These are phyloP conservation scores for Vaccinium myrtillus DNA, from an alignment of 148 eudicot genomes.

Conservation along the genomic window DNA sequence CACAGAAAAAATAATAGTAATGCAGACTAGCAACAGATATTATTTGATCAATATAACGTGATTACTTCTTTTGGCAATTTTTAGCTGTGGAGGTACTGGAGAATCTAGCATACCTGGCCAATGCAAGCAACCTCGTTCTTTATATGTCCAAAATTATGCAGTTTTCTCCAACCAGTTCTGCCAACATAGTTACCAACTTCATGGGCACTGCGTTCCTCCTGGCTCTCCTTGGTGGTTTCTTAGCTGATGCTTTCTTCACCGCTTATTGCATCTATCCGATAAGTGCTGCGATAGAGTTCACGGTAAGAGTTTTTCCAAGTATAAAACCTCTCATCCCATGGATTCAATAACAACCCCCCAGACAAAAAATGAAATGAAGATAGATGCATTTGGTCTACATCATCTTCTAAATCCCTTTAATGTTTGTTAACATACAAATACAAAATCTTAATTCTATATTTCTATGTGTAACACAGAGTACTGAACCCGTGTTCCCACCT, in stretches of 20 bases:
- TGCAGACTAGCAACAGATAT: not conserved
- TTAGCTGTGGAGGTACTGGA: constrained; percentile 79
- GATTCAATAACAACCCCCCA: not conserved
- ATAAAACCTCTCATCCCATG: not conserved
- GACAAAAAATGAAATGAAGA: not conserved
- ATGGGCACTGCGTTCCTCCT: constrained; percentile 95
- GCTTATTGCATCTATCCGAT: constrained; percentile 56
- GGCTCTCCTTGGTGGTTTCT: constrained; percentile 84
- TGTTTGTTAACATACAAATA: not conserved
- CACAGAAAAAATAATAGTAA: not conserved
- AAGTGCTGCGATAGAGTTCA: constrained; percentile 65
- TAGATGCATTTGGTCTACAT: not conserved
- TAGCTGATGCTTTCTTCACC: constrained; percentile 77
- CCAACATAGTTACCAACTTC: constrained; percentile 79
- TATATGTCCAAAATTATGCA: constrained; percentile 69
- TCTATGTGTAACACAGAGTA: not conserved
- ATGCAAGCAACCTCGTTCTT: constrained; percentile 86
- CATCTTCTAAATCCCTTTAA: not conserved
- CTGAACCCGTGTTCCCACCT: not conserved
- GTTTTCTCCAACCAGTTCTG: constrained; percentile 67
- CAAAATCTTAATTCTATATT: not conserved
- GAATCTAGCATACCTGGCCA: constrained; percentile 83
- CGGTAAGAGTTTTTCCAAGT: constrained; percentile 39
- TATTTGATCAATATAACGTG: not conserved
- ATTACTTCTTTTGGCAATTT: not conserved